These are phyloP conservation scores for Achlya hypogyna DNA, from an alignment of 352 stramenopile species.

Conservation along the genomic window DNA sequence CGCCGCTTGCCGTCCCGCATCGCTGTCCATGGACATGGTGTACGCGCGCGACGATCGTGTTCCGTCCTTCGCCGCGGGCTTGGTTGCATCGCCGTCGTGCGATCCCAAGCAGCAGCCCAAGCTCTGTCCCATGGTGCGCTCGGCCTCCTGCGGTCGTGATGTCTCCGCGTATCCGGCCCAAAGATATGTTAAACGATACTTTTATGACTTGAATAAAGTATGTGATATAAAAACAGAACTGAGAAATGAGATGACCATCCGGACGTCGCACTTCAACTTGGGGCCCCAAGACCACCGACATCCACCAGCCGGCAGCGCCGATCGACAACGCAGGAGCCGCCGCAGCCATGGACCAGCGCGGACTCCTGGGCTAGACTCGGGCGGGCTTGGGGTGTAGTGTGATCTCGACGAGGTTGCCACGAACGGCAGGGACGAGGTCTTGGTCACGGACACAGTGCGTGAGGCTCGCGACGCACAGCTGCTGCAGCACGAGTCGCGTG, in stretches of 20 bases:
- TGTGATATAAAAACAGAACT: too few relatives aligned
- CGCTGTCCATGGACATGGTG: slow-evolving; percentile 2
- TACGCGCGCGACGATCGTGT: too few relatives aligned
- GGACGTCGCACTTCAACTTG: too few relatives aligned
- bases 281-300: too few relatives aligned
- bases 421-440: slow-evolving; percentile 1
- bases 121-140: neutral
- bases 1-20: neutral
- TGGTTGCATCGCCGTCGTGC: neutral
- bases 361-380: neutral
- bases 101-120: neutral
- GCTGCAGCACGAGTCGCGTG: neutral
- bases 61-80: neutral
- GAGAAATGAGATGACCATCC: too few relatives aligned
- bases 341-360: too few relatives aligned
- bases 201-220: too few relatives aligned
- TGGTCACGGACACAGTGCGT: slow-evolving; percentile 16
- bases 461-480: slow-evolving; percentile 9
- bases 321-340: too few relatives aligned
- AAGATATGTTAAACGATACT: too few relatives aligned
- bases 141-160: too few relatives aligned
- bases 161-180: too few relatives aligned
- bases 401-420: neutral
- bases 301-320: too few relatives aligned
- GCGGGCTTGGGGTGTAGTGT: neutral